Evolutionary conservation across 345 rosid species (phyloP), one percentile per base, ranked within the genome.

Genomic region (Linum trigynum): DNA sequence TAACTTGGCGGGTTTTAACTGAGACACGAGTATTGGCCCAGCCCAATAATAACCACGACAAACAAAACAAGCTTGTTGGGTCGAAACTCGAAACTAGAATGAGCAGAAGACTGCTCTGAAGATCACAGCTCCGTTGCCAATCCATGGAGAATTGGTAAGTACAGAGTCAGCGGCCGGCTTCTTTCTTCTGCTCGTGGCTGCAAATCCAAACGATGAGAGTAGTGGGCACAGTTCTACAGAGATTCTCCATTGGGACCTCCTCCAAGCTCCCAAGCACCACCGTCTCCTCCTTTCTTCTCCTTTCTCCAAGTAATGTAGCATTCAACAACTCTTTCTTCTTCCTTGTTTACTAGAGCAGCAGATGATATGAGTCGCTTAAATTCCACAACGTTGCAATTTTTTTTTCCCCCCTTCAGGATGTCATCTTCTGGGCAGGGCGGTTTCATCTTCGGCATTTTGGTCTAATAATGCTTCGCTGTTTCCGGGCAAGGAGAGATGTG

Each of bases 201-300:
- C 50, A 11, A 43, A 43, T 1, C 3, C 10, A 43, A 7, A 11
- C 79, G 17, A 72, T 75, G 78, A 85, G 86, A 76, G 75, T 65
- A 23, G 69, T 70, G n/a, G 77, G 77, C 10, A 67, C 69, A 48
- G 40, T 84, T 16, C 72, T 90, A 53, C 71, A 62, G 55, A 74
- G 84, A 73, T 71, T 87, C 62, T 76, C 80, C 40, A 66, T 67
- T 72, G 84, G 84, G 16, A 17, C 81, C 38, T 64, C 68, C 39
- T 75, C 75, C 1, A 84, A 65, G 75, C 75, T 70, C 39, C 76
- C 71, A 38, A 67, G 36, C 35, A 35, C 55, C 59, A 57, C 55
- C 32, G 32, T 23, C 32, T 23, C 32, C 66, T 70, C 80, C 64
- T 69, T 56, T 55, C 60, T 69, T 57, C 56, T 65, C 55, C 60